Conservation (phyloP, 228 moss, liverwort and hornwort genomes). For the Sphagnum fallax region DNA sequence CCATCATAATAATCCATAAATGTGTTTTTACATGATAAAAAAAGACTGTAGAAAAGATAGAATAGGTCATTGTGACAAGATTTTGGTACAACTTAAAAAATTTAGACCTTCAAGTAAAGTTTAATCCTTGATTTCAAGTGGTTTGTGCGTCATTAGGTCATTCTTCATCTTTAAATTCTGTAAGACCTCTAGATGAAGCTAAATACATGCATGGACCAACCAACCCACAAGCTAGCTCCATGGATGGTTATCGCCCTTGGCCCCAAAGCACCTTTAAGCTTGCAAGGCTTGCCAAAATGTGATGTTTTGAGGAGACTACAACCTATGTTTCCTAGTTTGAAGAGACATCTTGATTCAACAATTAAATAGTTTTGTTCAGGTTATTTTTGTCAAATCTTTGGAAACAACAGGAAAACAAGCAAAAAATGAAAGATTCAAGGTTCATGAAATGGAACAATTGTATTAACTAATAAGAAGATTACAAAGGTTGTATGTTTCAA, state of each 20-base stretch:
- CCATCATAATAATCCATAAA: no score
- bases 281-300: conserved; percentile 40
- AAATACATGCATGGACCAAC: conserved; percentile 49
- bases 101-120: no score
- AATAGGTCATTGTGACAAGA: no score
- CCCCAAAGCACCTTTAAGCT: conserved; percentile 64
- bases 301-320: conserved; percentile 53
- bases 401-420: no score
- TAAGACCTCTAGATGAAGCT: conserved; percentile 65
- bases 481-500: no score
- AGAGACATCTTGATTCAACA: conserved; percentile 61
- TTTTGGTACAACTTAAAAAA: no score
- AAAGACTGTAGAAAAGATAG: no score
- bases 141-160: conserved; percentile 39
- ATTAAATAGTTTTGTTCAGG: conserved; percentile 54
- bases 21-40: no score
- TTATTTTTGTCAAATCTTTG: conserved; percentile 6
- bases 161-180: conserved; percentile 61
- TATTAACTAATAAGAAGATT: no score
- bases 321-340: conserved; percentile 62
- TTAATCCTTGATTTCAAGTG: no score
- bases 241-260: conserved; percentile 50
- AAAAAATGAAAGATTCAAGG: no score
- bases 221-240: conserved; percentile 67
- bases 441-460: no score